Evolutionary conservation across 2,329 filamentous ascomycete genomes (phyloP).

Genomic region (Bipolaris cookei): DNA sequence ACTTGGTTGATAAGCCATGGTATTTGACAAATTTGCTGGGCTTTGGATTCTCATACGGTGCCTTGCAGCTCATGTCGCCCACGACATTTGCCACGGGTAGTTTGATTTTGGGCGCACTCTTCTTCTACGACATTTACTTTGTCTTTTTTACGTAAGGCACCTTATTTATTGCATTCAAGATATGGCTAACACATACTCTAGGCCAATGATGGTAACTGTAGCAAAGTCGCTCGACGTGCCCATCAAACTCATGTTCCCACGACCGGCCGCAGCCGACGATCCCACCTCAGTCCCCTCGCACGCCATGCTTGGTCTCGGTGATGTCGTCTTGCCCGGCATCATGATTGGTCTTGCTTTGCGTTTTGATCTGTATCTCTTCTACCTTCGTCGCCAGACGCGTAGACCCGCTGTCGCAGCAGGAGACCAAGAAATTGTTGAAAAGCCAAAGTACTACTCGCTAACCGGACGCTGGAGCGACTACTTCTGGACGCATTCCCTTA

Average conservation of each 20-base stretch:
- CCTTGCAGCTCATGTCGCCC: slow-evolving; percentile 83
- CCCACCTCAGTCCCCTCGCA: slow-evolving; percentile 51
- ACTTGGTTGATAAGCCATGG: slow-evolving; percentile 65
- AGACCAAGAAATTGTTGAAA: slow-evolving; percentile 33
- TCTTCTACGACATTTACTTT: slow-evolving; percentile 95
- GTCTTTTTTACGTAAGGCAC: slow-evolving; percentile 76
- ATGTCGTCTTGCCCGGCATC: slow-evolving; percentile 91
- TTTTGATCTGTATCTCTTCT: slow-evolving; percentile 89
- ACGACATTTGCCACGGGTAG: slow-evolving; percentile 85
- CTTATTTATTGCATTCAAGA: background rate
- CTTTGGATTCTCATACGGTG: slow-evolving; percentile 83
- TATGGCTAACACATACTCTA: slow-evolving; percentile 38
- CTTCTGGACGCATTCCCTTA: slow-evolving; percentile 70
- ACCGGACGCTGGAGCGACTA: slow-evolving; percentile 81
- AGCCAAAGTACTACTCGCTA: slow-evolving; percentile 54
- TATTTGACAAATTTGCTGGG: slow-evolving; percentile 86
- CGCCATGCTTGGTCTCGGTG: slow-evolving; percentile 90
- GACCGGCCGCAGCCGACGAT: slow-evolving; percentile 60
- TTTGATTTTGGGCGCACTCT: slow-evolving; percentile 77
- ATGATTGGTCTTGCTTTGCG: slow-evolving; percentile 85
- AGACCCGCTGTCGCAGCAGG: slow-evolving; percentile 17
- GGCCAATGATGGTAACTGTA: slow-evolving; percentile 83
- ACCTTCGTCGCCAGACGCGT: slow-evolving; percentile 67
- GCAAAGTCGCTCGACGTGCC: slow-evolving; percentile 89
- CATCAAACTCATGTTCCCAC: slow-evolving; percentile 86